Evolutionary conservation across 129 eudicot genomes (phyloP), one percentile per base, ranked within the genome.

Genomic region (Flaveria robusta): DNA sequence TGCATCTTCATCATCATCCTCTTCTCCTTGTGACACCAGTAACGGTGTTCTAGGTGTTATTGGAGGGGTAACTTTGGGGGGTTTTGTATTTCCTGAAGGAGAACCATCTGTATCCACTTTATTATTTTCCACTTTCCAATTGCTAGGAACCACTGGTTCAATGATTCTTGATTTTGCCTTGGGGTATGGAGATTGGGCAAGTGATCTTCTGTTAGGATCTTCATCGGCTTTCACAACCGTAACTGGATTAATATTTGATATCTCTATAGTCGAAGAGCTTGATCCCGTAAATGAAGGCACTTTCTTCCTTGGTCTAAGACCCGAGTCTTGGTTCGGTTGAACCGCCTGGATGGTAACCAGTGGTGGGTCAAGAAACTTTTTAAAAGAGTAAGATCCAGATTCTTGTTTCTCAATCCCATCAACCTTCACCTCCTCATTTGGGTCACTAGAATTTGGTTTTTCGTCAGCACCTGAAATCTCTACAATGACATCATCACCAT

Each of bases 141-240:
- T 78, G 77, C 65, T 74, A 16, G 84, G 78, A 70, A 73, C 50
- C 19, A 81, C 46, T 27, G 90, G 90, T 72, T 88, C 90, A 59
- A 68, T 68, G 52, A 88, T 39, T 72, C 92, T 75, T 68, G 92
- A 85, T 81, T 85, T 85, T 14, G 87, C 22, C 79, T 72, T 85
- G 1, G 81, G 85, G 52, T 79, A 82, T 8, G 71, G 77, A 8
- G 91, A 82, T 18, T 75, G 72, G 14, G 71, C 49, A 14, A 65
- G 47, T 31, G 72, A 22, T 31, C 18, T 54, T 34, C 27, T 72
- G 59, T 15, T 20, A 72, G 76, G 12, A 77, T 72, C 71, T 51
- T 49, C 76, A 58, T 75, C 71, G 3, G 24, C 50, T 66, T 34
- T 75, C 42, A 52, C 74, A 50, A 77, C 65, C 20, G 67, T 23